Percentiles rank a stretch among this genome's conserved stretches.
phyloP scores from a whole-genome alignment of 139 green algal species.

The Desmodesmus armatus region DNA sequence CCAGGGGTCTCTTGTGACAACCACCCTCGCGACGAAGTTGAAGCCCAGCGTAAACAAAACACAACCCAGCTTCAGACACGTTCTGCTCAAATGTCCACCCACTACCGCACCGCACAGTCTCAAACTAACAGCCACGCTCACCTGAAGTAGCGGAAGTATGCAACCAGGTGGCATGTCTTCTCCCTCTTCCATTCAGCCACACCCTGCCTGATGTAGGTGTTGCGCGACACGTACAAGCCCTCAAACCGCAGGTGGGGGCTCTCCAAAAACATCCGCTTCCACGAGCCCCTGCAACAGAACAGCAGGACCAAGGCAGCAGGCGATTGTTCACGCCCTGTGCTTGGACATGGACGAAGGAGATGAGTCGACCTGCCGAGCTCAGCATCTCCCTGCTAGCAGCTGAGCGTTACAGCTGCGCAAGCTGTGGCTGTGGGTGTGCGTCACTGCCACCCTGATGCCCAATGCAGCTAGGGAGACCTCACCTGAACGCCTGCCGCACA shows the following conservation, averaged over 20 bases:
- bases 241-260: conserved; percentile 84
- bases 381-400: no score
- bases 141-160: conserved; percentile 50
- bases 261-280: conserved; percentile 83
- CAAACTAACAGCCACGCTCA: neutral
- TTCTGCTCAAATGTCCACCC: no score
- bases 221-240: conserved; percentile 64
- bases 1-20: no score
- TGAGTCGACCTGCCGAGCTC: no score
- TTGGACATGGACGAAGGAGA: no score
- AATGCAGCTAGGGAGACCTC: no score
- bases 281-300: conserved; percentile 54
- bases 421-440: no score
- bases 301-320: neutral
- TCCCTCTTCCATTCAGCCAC: conserved; percentile 41
- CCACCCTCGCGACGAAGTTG: no score
- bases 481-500: conserved; percentile 55
- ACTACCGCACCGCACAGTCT: neutral
- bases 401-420: no score
- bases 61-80: no score
- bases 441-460: no score
- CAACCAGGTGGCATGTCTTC: conserved; percentile 4
- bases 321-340: neutral
- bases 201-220: conserved; percentile 87
- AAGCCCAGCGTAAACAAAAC: no score